Conservation (phyloP, 208 protist genomes). For the Wallacemonas sp. region DNA sequence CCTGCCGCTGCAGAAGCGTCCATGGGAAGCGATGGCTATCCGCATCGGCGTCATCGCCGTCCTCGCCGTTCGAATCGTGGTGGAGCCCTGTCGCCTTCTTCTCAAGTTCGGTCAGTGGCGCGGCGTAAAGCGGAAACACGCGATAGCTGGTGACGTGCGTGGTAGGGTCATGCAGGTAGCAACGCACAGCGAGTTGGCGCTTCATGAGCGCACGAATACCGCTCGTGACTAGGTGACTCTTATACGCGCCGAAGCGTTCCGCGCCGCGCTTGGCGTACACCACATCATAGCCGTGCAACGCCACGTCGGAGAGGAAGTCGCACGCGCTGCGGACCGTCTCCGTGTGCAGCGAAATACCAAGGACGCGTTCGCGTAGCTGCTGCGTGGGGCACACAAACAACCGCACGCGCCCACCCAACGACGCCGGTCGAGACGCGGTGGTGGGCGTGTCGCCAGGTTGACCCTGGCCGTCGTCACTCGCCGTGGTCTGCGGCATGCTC, state of each 20-base stretch:
- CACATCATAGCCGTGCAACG: conserved; percentile 31
- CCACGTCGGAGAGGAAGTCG: conserved; percentile 46
- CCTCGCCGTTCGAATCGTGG: background rate
- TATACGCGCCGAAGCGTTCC: conserved; percentile 22
- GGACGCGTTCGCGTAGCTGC: conserved; percentile 18
- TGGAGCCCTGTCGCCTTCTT: conserved; percentile 20
- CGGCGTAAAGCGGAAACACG: conserved; percentile 40
- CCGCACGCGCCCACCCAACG: background rate
- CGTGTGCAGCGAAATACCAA: conserved; percentile 22
- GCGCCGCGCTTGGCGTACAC: background rate
- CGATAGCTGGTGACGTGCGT: conserved; percentile 24
- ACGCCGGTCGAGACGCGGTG: background rate
- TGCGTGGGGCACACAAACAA: conserved; percentile 3
- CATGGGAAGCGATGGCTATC: background rate
- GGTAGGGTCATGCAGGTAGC: conserved; percentile 25
- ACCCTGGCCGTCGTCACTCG: too few relatives aligned
- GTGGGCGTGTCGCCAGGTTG: background rate
- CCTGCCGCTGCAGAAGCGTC: conserved; percentile 4
- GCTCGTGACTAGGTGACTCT: conserved; percentile 17
- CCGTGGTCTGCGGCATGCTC: too few relatives aligned
- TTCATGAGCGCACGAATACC: conserved; percentile 20
- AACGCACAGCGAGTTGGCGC: conserved; percentile 18
- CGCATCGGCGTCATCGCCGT: background rate
- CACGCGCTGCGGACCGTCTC: conserved; percentile 21
- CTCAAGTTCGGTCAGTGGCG: conserved; percentile 33